Percentiles rank a stretch among this genome's conserved stretches.
Evolutionary conservation across 345 rosid species (phyloP).

Genomic region (Heritiera littoralis): DNA sequence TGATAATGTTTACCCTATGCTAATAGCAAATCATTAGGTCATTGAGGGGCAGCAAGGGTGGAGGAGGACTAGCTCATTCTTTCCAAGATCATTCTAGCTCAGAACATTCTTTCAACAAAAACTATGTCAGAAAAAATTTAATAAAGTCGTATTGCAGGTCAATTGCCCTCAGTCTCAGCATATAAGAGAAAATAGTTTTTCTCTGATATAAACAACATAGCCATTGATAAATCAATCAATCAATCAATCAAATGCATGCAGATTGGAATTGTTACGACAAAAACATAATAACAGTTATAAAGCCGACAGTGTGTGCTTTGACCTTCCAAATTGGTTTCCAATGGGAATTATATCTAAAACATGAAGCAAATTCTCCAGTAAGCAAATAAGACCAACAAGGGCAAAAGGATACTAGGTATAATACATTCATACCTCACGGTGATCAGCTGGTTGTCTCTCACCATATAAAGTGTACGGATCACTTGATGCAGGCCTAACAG

Average conservation of each 20-base stretch:
- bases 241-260: neutral
- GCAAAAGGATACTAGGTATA: neutral
- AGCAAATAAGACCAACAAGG: slow-evolving; percentile 7
- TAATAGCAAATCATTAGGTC: slow-evolving; percentile 1
- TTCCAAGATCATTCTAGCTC: neutral
- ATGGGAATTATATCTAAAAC: neutral
- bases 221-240: neutral
- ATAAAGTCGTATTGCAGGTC: neutral
- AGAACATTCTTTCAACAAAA: neutral
- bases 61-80: neutral
- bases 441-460: slow-evolving; percentile 34
- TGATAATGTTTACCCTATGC: neutral
- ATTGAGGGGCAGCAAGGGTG: neutral
- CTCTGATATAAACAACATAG: neutral
- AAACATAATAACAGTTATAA: slow-evolving; percentile 2
- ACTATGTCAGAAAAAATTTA: neutral
- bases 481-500: slow-evolving; percentile 27
- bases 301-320: neutral
- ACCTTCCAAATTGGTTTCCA: neutral
- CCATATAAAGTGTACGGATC: slow-evolving; percentile 27
- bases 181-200: slow-evolving; percentile 6
- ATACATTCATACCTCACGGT: slow-evolving; percentile 39
- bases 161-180: neutral
- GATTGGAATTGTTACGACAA: neutral
- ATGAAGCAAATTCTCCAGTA: slow-evolving; percentile 4